phyloP scores from a whole-genome alignment of 768 basidiomycete genomes.

The Lactarius trivialis region DNA sequence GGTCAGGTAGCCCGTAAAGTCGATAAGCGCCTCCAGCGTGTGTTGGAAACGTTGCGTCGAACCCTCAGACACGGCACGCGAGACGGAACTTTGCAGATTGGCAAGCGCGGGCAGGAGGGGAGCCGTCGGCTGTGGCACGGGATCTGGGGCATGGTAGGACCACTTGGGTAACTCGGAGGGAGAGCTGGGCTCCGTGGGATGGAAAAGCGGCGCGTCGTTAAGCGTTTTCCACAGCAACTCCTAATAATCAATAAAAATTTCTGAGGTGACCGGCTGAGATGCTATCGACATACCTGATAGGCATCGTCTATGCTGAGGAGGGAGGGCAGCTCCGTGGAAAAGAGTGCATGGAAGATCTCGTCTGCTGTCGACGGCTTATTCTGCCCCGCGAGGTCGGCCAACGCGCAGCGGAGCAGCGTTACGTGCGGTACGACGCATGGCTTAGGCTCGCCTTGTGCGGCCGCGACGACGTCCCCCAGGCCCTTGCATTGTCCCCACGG shows the following conservation, averaged over 20 bases:
- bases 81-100: slow-evolving; percentile 14
- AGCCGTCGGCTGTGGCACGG: slow-evolving; percentile 27
- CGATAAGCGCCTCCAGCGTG: slow-evolving; percentile 57
- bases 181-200: slow-evolving; percentile 20
- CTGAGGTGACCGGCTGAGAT: neutral
- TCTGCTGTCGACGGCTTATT: slow-evolving; percentile 43
- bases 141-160: slow-evolving; percentile 33
- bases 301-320: slow-evolving; percentile 42
- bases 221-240: slow-evolving; percentile 56
- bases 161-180: slow-evolving; percentile 30
- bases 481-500: slow-evolving; percentile 41
- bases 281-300: slow-evolving; percentile 45
- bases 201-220: slow-evolving; percentile 45
- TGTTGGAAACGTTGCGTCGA: slow-evolving; percentile 43
- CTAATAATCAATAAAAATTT: slow-evolving; percentile 27
- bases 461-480: slow-evolving; percentile 36
- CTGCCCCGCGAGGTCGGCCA: slow-evolving; percentile 43
- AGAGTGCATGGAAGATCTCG: slow-evolving; percentile 53
- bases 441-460: slow-evolving; percentile 5
- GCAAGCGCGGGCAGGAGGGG: slow-evolving; percentile 22
- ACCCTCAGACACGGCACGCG: slow-evolving; percentile 10
- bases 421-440: slow-evolving; percentile 38
- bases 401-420: slow-evolving; percentile 57
- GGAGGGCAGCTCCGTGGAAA: slow-evolving; percentile 49
- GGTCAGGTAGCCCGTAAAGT: slow-evolving; percentile 75